These are phyloP conservation scores for Verticillium isaacii DNA, from an alignment of 2,329 filamentous ascomycete species.

Conservation along the genomic window DNA sequence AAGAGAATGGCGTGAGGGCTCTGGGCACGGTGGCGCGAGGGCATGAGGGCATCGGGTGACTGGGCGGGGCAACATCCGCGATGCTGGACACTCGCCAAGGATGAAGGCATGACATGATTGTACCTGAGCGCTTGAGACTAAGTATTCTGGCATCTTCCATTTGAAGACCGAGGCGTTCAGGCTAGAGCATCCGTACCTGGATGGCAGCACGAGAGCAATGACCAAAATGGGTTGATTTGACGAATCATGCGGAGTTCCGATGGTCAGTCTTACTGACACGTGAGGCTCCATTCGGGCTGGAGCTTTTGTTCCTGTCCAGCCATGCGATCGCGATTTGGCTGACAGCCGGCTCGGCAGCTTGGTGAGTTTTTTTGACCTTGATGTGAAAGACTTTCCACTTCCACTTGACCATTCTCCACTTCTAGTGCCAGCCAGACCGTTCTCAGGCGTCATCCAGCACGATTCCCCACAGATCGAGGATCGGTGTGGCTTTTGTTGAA, in stretches of 20 bases:
- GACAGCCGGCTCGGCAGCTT: not conserved
- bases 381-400: not conserved
- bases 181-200: conserved; percentile 1
- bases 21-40: not conserved
- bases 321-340: not conserved
- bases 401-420: conserved; percentile 4
- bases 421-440: not conserved
- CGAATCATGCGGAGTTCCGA: not conserved
- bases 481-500: conserved; percentile 6
- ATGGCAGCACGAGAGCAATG: conserved; percentile 3
- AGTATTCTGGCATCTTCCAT: not conserved
- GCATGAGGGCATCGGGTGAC: not conserved
- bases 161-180: conserved; percentile 7
- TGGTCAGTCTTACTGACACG: not conserved
- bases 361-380: not conserved
- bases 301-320: conserved; percentile 6
- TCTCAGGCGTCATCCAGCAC: not conserved
- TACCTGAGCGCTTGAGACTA: not conserved
- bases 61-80: not conserved
- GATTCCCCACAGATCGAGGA: conserved; percentile 7
- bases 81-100: not conserved
- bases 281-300: not conserved
- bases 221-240: not conserved
- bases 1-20: conserved; percentile 37
- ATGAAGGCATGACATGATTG: not conserved